Evolutionary conservation across 2,329 filamentous ascomycete species (phyloP), one percentile per base, ranked within the genome.

Genomic region (Fusarium sp.): DNA sequence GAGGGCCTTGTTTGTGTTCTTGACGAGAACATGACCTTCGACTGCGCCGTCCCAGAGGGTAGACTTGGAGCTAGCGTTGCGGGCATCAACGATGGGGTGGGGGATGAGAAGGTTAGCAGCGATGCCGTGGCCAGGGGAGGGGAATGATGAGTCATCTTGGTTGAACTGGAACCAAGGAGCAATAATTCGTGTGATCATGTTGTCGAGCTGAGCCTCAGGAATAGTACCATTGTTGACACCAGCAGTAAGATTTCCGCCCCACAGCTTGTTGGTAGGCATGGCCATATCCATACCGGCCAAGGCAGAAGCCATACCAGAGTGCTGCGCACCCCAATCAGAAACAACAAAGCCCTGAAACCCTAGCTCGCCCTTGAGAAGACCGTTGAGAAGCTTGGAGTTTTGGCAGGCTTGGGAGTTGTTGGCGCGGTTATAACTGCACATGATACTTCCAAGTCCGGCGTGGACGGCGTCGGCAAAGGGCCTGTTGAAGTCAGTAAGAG

Each of bases 341-440:
- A 92, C 88, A 13, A 92, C 86, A 81, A 89, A 72, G 1, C 91
- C 91, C 70, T 92, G 90, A 72, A 93, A 93, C 0, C 89, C 90
- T 30, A 93, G 81, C 77, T 93, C 91, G 41, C 90, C 89, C 71
- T 93, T 93, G 11, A 93, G 81, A 2, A 93, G 12, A 3, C 55
- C 62, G 1, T 66, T 66, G 2, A 66, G 47, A 16, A 65, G 62
- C 6, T 66, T 66, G 0, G 62, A 66, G 55, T 66, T 66, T 4
- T 65, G 62, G 15, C 62, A 66, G 2, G 54, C 63, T 8, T 66
- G 80, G 1, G 87, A 88, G 71, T 92, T 93, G 58, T 91, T 83
- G 5, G 89, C 80, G 71, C 89, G 88, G 74, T 92, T 91, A 71
- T 97, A 97, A 3, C 88, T 87, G 76, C 92, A 94, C 93, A 97